These are phyloP conservation scores for Toxoplasma gondii DNA, from an alignment of 169 alveolate species.

Conservation along the genomic window DNA sequence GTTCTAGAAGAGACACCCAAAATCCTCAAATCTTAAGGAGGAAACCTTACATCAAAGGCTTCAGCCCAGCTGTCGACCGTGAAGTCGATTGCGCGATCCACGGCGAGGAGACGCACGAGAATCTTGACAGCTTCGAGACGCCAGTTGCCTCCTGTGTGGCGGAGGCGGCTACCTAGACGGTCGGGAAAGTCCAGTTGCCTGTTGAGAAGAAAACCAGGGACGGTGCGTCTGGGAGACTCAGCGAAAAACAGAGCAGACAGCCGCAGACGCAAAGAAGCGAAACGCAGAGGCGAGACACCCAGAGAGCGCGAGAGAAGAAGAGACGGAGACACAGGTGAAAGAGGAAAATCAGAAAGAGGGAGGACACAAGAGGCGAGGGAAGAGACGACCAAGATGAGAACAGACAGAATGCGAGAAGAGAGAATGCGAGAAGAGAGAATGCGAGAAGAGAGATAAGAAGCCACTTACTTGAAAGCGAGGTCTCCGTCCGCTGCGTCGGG, in stretches of 20 bases:
- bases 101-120: slow-evolving; percentile 1
- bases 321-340: neutral
- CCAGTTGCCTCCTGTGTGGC: slow-evolving; percentile 27
- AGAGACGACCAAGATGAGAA: neutral
- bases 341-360: neutral
- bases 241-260: neutral
- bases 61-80: neutral
- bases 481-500: neutral
- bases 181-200: slow-evolving; percentile 31
- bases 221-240: neutral
- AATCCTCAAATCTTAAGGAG: no score
- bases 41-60: slow-evolving; percentile 1
- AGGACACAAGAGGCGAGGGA: neutral
- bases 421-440: no score
- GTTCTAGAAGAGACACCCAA: no score
- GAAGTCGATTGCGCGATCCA: neutral
- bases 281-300: neutral
- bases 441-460: neutral
- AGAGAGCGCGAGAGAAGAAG: neutral
- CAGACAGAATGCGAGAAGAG: no score
- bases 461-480: slow-evolving; percentile 40
- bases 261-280: neutral
- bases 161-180: slow-evolving; percentile 28
- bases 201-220: neutral
- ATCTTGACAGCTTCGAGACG: slow-evolving; percentile 23